Conservation (phyloP, 1,284 basidiomycete genomes). For the Clitocybe nebularis region DNA sequence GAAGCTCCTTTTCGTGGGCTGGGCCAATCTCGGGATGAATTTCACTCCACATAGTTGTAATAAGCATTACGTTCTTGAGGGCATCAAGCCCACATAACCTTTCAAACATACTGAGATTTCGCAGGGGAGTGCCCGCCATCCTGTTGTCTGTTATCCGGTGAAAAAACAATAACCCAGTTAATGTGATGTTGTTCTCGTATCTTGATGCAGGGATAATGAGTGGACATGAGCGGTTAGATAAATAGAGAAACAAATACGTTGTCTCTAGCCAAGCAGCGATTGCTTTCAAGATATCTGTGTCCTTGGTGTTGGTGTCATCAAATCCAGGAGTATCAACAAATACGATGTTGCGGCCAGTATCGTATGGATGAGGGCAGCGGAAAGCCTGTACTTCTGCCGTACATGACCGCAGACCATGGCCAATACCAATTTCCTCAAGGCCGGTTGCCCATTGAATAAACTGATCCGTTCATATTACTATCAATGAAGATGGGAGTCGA, state of each 20-base stretch:
- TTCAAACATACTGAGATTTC: slow-evolving; percentile 16
- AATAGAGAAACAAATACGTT: slow-evolving; percentile 14
- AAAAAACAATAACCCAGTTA: slow-evolving; percentile 20
- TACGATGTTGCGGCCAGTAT: slow-evolving; percentile 14
- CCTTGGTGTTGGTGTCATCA: slow-evolving; percentile 19
- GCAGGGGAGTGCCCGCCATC: slow-evolving; percentile 15
- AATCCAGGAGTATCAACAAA: slow-evolving; percentile 26
- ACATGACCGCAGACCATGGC: slow-evolving; percentile 16
- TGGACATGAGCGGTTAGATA: neutral
- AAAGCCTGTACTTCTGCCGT: slow-evolving; percentile 10
- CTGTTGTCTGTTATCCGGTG: slow-evolving; percentile 19
- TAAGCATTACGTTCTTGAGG: slow-evolving; percentile 12
- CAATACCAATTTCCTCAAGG: slow-evolving; percentile 8
- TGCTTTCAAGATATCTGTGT: slow-evolving; percentile 17
- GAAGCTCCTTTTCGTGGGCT: slow-evolving; percentile 16
- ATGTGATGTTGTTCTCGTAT: slow-evolving; percentile 12
- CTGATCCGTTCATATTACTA: slow-evolving; percentile 7
- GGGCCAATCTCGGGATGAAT: slow-evolving; percentile 9
- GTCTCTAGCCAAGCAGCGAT: slow-evolving; percentile 21
- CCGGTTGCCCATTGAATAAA: slow-evolving; percentile 17
- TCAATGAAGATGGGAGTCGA: neutral
- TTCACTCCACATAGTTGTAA: slow-evolving; percentile 18
- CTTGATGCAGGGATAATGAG: slow-evolving; percentile 4
- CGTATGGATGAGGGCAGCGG: neutral
- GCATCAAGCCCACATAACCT: slow-evolving; percentile 16